A percentile compares a stretch with the other conserved stretches of the same genome.
phyloP scores from a whole-genome alignment of 768 basidiomycete genomes.

The Cystobasidium onofrii region DNA sequence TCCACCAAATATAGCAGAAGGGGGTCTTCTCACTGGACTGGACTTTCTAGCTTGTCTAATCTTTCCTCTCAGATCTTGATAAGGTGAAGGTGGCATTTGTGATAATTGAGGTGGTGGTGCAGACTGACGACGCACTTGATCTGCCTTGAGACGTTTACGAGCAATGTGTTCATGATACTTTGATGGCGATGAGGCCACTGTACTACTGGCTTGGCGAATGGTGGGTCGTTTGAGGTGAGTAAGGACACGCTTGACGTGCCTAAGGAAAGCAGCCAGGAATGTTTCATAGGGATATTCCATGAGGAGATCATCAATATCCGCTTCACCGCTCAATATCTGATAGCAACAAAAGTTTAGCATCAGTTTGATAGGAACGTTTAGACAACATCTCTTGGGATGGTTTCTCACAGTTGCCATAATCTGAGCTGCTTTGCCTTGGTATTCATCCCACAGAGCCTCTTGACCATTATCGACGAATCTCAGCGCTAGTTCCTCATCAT shows the following conservation, averaged over 20 bases:
- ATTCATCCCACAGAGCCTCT: background rate
- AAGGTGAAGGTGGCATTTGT: background rate
- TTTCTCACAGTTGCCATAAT: background rate
- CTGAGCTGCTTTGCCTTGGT: background rate
- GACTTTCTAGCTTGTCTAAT: background rate
- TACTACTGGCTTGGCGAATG: background rate
- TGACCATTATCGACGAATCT: background rate
- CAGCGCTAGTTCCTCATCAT: background rate
- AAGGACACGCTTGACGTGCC: background rate
- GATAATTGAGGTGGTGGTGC: background rate
- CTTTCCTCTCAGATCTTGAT: background rate
- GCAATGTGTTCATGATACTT: background rate
- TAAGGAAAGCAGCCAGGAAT: background rate
- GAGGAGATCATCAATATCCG: background rate
- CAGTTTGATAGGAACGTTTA: background rate
- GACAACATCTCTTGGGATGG: too few species aligned
- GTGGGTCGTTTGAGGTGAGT: background rate
- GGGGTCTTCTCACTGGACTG: background rate
- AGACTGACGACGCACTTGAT: background rate
- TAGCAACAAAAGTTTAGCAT: background rate
- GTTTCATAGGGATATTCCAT: background rate
- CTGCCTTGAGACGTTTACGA: background rate
- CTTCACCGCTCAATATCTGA: background rate
- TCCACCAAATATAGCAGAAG: background rate
- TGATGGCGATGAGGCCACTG: background rate